Evolutionary conservation across 306 rosid species (phyloP), one percentile per base, ranked within the genome.

Genomic region (Vigna hirtella): DNA sequence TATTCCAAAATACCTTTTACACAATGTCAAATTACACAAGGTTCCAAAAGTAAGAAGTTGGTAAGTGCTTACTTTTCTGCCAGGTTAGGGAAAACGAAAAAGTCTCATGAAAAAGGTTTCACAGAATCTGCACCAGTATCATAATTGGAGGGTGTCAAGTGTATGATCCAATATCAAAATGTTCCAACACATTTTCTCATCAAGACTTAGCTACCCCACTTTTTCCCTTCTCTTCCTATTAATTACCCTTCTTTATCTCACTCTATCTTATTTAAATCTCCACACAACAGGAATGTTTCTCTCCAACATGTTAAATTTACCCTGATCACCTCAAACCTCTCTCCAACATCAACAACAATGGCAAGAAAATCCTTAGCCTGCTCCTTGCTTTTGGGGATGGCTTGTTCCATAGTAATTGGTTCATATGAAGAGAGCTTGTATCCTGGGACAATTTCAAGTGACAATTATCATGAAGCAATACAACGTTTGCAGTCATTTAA

Each of bases 11-110:
- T 76, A 22, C 85, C 81, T 79, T 84, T 56, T 7, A 16, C 67
- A 69, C 80, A 70, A 82, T 55, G 82, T 77, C 87, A 87, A 87
- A 86, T 83, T 77, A 73, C 70, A 11, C 6, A 16, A 50, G 81
- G 86, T 84, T 56, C 83, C 73, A 42, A 86, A 89, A 81, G 86
- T 85, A 74, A 69, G 67, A 51, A 84, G 87, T 85, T 90, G 91
- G 89, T 80, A 82, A 80, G 64, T 61, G 78, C 82, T 83, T 75
- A 63, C 86, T 77, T 87, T 79, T 83, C 74, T 52, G 48, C 55
- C 55, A 73, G 70, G 77, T 47, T 26, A 81, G 8, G 58, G 57
- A 40, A 79, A 43, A 28, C 15, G 18, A 53, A 52, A 71, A 20
- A 0, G 1, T 30, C 20, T 48, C 10, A 30, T 5, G 42, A 26